Conservation (phyloP, 164 flowering plant genomes). For the Piper longum region DNA sequence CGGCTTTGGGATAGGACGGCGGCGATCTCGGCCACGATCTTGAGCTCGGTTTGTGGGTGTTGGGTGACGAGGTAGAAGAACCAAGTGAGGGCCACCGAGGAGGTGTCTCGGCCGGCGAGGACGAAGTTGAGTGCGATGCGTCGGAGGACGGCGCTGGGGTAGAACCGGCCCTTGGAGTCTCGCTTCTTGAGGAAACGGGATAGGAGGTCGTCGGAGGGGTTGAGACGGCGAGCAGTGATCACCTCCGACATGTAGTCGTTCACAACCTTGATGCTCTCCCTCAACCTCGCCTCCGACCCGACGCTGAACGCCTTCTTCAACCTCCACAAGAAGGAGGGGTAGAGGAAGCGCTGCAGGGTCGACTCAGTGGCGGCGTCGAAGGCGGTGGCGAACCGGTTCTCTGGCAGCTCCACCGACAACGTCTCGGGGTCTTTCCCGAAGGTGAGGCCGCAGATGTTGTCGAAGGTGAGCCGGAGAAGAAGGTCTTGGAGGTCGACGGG, state of each 20-base stretch:
- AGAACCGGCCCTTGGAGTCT: conserved; percentile 40
- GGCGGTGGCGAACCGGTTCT: conserved; percentile 58
- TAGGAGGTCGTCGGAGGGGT: conserved; percentile 63
- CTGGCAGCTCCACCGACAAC: conserved; percentile 41
- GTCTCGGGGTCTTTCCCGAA: too few species aligned
- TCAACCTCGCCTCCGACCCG: conserved; percentile 43
- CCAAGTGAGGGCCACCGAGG: conserved; percentile 89
- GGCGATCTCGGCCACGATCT: conserved; percentile 42
- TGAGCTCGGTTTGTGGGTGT: conserved; percentile 38
- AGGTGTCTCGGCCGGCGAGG: conserved; percentile 89
- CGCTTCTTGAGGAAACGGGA: conserved; percentile 67
- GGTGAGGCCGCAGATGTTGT: too few species aligned
- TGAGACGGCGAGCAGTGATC: conserved; percentile 34
- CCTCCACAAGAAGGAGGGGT: conserved; percentile 63
- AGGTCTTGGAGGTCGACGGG: conserved; percentile 74
- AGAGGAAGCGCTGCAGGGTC: conserved; percentile 55
- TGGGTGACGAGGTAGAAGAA: conserved; percentile 73
- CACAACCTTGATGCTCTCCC: conserved; percentile 37
- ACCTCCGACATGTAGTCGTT: conserved; percentile 59
- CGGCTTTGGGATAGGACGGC: conserved; percentile 47
- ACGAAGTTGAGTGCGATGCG: conserved; percentile 80
- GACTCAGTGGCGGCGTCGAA: conserved; percentile 84
- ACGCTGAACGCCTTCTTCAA: conserved; percentile 34
- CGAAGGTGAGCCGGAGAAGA: too few species aligned
- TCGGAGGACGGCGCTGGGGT: conserved; percentile 36